Evolutionary conservation across 257 asterid species (phyloP), one percentile per base, ranked within the genome.

Genomic region (Scutellaria galericulata): DNA sequence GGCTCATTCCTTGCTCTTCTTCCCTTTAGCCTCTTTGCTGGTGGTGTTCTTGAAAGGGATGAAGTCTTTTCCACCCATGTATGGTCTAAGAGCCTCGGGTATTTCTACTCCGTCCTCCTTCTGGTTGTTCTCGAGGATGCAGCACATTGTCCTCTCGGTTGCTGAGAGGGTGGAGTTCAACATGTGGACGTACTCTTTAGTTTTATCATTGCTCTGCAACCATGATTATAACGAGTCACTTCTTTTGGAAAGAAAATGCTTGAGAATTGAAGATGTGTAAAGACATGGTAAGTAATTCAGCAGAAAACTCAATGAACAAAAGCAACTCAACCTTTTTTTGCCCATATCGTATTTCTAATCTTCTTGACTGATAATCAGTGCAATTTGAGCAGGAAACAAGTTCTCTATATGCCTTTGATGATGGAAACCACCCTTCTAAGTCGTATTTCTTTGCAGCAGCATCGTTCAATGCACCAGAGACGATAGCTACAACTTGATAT

Each of bases 401-500:
- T 77, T 89, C 97, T 80, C 97, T 84, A 54, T 81, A 89, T 4
- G 95, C 68, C 54, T 82, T 78, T 22, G 99, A 94, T 35, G 99
- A 92, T 45, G 99, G 99, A 59, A 88, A 94, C 99, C 97, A 94
- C 41, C 87, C 99, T 81, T 94, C 99, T 81, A 91, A 80, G 78
- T 94, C 99, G 31, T 86, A 91, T 85, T 94, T 94, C 81, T 91
- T 94, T 6, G 99, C 99, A 71, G 99, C 99, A 54, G 99, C 95
- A 76, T 94, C 99, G 64, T 89, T 94, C 68, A 94, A 70, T 58
- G 97, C 99, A 51, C 99, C 99, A 60, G 97, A 91, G 67, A 91
- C 99, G 45, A 91, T 89, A 6, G 93, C 70, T 51, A 94, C 97
- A 41, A 93, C 78, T 82, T 87, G 97, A 82, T 89, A 86, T 3